A percentile compares a stretch with the other conserved stretches of the same genome.
phyloP scores from a whole-genome alignment of 1,284 basidiomycete species.

The Lentinula novae-zelandiae region DNA sequence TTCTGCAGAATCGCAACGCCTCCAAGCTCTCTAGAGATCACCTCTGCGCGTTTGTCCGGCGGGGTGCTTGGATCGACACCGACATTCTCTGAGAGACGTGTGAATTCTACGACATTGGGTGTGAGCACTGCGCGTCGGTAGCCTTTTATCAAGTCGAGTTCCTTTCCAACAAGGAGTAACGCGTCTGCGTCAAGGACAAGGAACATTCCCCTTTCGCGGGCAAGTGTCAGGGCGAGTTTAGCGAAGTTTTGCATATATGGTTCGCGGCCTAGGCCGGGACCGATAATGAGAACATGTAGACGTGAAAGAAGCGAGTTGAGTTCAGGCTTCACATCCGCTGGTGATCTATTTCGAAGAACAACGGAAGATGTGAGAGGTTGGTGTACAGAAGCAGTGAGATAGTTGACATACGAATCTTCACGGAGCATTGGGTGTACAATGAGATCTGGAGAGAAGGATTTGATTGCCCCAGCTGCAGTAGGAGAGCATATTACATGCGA shows the following conservation, averaged over 20 bases:
- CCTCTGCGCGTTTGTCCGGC: conserved; percentile 46
- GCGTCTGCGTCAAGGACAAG: conserved; percentile 94
- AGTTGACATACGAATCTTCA: conserved; percentile 44
- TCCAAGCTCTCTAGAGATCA: conserved; percentile 72
- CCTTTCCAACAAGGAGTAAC: conserved; percentile 75
- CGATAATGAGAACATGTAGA: conserved; percentile 89
- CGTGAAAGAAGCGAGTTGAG: conserved; percentile 76
- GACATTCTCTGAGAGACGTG: conserved; percentile 72
- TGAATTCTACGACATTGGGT: conserved; percentile 94
- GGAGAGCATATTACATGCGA: conserved; percentile 98
- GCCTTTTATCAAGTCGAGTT: conserved; percentile 72
- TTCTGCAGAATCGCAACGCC: conserved; percentile 94
- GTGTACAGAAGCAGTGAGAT: neutral
- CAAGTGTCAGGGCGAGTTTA: conserved; percentile 50
- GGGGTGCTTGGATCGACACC: conserved; percentile 54
- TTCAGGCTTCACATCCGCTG: conserved; percentile 48
- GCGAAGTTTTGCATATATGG: conserved; percentile 85
- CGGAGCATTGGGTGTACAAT: conserved; percentile 92
- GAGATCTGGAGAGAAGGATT: conserved; percentile 92
- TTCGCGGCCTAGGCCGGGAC: conserved; percentile 90
- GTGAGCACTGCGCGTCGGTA: conserved; percentile 84
- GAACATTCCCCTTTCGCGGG: conserved; percentile 67
- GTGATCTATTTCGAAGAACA: conserved; percentile 29
- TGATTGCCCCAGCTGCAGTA: conserved; percentile 86
- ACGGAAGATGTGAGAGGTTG: neutral